phyloP scores from a whole-genome alignment of 805 yeast genomes.

The Yarrowia porcina region DNA sequence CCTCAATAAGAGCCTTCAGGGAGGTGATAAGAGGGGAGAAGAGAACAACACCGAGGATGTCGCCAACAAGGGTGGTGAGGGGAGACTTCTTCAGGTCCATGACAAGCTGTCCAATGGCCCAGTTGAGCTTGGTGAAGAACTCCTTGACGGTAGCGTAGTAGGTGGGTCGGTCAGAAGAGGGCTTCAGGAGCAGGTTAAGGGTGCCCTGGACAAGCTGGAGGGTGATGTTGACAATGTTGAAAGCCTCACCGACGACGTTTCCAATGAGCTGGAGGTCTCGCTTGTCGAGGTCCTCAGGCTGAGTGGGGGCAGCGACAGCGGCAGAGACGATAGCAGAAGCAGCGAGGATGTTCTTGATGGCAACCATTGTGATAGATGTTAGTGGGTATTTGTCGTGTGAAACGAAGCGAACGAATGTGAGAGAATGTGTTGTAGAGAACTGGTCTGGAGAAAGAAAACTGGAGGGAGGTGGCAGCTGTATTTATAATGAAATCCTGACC shows the following conservation, averaged over 20 bases:
- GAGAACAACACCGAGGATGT: constrained; percentile 24
- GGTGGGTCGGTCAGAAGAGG: constrained; percentile 25
- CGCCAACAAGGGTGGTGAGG: constrained; percentile 25
- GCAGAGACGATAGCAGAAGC: constrained; percentile 24
- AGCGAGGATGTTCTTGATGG: constrained; percentile 20
- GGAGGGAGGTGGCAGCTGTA: constrained; percentile 10
- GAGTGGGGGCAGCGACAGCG: constrained; percentile 25
- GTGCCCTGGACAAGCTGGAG: constrained; percentile 25
- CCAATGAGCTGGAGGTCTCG: constrained; percentile 25
- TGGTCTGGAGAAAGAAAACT: constrained; percentile 12
- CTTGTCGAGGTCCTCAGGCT: constrained; percentile 25
- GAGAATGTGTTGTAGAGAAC: constrained; percentile 24
- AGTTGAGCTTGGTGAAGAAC: constrained; percentile 24
- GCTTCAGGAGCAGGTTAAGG: constrained; percentile 22
- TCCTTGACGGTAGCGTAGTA: constrained; percentile 22
- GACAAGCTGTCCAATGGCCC: constrained; percentile 23
- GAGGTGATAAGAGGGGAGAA: constrained; percentile 22
- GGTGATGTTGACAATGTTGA: constrained; percentile 24
- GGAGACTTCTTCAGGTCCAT: constrained; percentile 25
- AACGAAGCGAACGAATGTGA: constrained; percentile 21
- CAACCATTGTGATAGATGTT: constrained; percentile 22
- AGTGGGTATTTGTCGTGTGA: constrained; percentile 25
- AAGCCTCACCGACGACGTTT: constrained; percentile 18
- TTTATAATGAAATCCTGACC: constrained; percentile 9
- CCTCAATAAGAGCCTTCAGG: constrained; percentile 18